Evolutionary conservation across 2,329 filamentous ascomycete genomes (phyloP).

Genomic region (Aspergillus hiratsukae): DNA sequence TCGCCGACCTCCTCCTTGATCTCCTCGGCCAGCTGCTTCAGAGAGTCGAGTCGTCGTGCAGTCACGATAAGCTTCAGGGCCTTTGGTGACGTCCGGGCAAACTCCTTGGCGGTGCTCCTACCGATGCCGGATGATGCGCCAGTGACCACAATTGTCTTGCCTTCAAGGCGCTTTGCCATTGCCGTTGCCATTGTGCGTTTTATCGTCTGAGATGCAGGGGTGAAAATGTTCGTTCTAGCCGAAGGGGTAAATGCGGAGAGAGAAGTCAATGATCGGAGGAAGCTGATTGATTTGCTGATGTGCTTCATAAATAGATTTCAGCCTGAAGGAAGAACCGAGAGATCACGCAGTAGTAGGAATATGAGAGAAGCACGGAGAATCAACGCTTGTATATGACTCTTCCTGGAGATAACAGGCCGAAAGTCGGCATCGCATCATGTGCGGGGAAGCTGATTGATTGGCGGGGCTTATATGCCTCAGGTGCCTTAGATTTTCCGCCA

Average conservation of each 20-base stretch:
- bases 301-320: conserved; percentile 23
- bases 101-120: conserved; percentile 70
- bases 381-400: not conserved
- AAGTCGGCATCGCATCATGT: conserved; percentile 8
- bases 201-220: conserved; percentile 15
- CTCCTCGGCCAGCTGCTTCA: conserved; percentile 70
- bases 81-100: conserved; percentile 76
- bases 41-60: conserved; percentile 74
- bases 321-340: not conserved
- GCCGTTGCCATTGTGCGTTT: conserved; percentile 59
- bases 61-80: conserved; percentile 81
- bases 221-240: conserved; percentile 14
- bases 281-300: conserved; percentile 22
- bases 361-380: not conserved
- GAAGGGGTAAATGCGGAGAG: conserved; percentile 17
- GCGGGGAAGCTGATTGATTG: conserved; percentile 14
- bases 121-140: conserved; percentile 94
- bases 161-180: conserved; percentile 75
- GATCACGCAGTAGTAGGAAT: not conserved
- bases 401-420: conserved; percentile 2
- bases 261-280: conserved; percentile 17
- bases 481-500: conserved; percentile 8
- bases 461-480: conserved; percentile 10
- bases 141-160: conserved; percentile 89
- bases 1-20: conserved; percentile 72